These are phyloP conservation scores for Pyrus pyrifolia DNA, from an alignment of 306 rosid genomes.

Conservation along the genomic window DNA sequence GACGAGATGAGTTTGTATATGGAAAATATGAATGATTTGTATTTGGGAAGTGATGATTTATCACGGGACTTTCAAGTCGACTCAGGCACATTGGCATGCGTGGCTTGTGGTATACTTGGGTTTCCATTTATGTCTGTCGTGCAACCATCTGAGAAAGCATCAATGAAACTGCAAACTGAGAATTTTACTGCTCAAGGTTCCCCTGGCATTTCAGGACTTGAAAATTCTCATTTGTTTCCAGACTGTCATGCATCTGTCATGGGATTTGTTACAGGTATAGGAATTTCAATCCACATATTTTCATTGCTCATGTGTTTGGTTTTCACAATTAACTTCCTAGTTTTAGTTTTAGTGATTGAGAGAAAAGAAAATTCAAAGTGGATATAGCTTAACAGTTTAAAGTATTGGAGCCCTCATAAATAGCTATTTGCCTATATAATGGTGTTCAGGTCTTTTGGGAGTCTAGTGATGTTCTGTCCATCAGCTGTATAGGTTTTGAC, in stretches of 20 bases:
- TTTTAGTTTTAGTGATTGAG: not conserved
- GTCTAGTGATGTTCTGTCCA: not conserved
- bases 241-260: constrained; percentile 16
- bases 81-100: constrained; percentile 93
- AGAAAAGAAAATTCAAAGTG: not conserved
- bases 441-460: not conserved
- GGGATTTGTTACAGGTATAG: constrained; percentile 41
- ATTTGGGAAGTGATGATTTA: constrained; percentile 63
- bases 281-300: not conserved
- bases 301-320: not conserved
- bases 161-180: constrained; percentile 40
- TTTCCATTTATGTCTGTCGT: constrained; percentile 95
- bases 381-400: not conserved
- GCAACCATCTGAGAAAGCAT: constrained; percentile 70
- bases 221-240: constrained; percentile 22
- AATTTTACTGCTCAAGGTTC: constrained; percentile 30
- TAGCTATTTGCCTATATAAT: not conserved
- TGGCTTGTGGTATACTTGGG: constrained; percentile 97
- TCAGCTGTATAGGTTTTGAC: not conserved
- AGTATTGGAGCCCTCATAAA: not conserved
- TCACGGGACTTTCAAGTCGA: constrained; percentile 87
- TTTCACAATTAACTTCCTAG: not conserved
- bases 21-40: constrained; percentile 58
- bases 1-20: constrained; percentile 75
- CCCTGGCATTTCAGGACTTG: constrained; percentile 12